A percentile compares a stretch with the other conserved stretches of the same genome.
Conservation (phyloP, 1,139 yeast species). For the Taphrina sp. region DNA sequence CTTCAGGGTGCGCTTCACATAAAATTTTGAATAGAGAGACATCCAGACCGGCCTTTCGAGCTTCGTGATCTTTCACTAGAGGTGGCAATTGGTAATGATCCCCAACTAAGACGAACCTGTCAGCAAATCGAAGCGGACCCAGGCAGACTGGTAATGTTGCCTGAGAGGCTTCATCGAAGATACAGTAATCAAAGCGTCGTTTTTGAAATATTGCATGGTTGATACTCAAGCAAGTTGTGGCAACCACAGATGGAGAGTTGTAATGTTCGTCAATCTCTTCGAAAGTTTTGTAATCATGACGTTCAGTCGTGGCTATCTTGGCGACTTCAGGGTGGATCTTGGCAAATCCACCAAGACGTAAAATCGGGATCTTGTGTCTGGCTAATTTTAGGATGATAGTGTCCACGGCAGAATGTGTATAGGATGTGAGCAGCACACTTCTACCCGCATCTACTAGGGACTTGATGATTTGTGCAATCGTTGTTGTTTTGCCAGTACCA, state of each 20-base stretch:
- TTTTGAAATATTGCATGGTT: constrained; percentile 61
- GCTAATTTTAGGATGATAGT: constrained; percentile 74
- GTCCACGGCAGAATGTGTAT: constrained; percentile 95
- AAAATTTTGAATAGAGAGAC: constrained; percentile 71
- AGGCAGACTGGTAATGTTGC: constrained; percentile 84
- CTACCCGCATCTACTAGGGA: constrained; percentile 60
- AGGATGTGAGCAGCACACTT: constrained; percentile 74
- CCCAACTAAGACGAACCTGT: constrained; percentile 84
- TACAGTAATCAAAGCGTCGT: constrained; percentile 79
- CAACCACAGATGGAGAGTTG: constrained; percentile 62
- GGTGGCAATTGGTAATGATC: constrained; percentile 76
- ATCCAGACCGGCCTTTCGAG: constrained; percentile 61
- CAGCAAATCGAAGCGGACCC: constrained; percentile 78
- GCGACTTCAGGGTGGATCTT: constrained; percentile 62
- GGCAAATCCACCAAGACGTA: constrained; percentile 45
- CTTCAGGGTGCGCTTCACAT: constrained; percentile 67
- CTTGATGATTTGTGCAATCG: constrained; percentile 71
- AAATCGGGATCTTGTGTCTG: constrained; percentile 50
- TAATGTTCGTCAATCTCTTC: constrained; percentile 51
- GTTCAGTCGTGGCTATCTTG: constrained; percentile 53
- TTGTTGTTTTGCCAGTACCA: constrained; percentile 96
- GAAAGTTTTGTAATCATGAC: constrained; percentile 44
- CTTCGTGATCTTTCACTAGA: constrained; percentile 48
- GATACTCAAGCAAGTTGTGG: constrained; percentile 82
- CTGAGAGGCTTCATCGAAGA: constrained; percentile 95